Percentiles rank a stretch among this genome's conserved stretches.
These are phyloP conservation scores for Fraxinus pennsylvanica DNA, from an alignment of 257 asterid genomes.

Conservation along the genomic window DNA sequence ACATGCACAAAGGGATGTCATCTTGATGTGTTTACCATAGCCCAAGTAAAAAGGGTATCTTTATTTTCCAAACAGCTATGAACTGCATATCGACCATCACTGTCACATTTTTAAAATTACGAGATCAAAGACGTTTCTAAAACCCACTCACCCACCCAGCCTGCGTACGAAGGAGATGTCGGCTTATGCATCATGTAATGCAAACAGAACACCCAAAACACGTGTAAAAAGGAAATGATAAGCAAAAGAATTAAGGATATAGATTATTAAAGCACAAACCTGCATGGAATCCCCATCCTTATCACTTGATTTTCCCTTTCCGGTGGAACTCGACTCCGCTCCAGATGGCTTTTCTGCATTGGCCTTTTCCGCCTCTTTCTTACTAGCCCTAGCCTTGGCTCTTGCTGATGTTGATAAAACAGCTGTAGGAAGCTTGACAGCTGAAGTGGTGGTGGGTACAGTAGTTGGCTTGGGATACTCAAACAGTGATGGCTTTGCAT, in stretches of 20 bases:
- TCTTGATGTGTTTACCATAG: neutral
- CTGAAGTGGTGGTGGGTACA: slow-evolving; percentile 66
- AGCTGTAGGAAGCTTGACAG: slow-evolving; percentile 88
- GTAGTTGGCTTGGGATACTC: slow-evolving; percentile 87
- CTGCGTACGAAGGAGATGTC: neutral
- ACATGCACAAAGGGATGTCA: neutral
- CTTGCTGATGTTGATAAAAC: slow-evolving; percentile 88
- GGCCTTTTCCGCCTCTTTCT: slow-evolving; percentile 88
- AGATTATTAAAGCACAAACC: slow-evolving; percentile 39
- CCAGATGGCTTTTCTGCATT: slow-evolving; percentile 55
- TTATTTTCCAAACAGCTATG: neutral
- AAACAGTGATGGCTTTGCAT: slow-evolving; percentile 86
- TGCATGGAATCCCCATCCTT: slow-evolving; percentile 88
- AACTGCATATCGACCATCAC: neutral
- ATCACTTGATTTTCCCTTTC: slow-evolving; percentile 67
- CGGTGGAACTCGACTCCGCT: slow-evolving; percentile 12
- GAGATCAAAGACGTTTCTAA: neutral
- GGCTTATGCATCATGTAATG: neutral
- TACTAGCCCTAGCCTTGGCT: slow-evolving; percentile 82
- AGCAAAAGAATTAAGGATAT: neutral
- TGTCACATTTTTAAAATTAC: neutral
- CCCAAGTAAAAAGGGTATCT: neutral
- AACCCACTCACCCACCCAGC: neutral
- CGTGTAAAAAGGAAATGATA: neutral
- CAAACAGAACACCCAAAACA: slow-evolving; percentile 3